Conservation (phyloP, 139 green algal species). For the Pleodorina starrii region DNA sequence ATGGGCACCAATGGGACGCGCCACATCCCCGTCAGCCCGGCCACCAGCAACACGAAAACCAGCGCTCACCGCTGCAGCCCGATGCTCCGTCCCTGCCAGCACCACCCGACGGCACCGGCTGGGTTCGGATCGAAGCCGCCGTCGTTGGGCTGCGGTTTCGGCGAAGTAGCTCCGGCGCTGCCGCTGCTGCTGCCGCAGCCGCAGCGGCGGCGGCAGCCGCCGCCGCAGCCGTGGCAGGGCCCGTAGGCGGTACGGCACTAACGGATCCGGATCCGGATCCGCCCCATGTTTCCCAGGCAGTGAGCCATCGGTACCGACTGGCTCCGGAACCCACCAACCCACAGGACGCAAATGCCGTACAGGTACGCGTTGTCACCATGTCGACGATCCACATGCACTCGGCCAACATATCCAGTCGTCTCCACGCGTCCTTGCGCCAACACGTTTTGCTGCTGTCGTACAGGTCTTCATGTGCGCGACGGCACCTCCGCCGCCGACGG, state of each 20-base stretch:
- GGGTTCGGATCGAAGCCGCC: background rate
- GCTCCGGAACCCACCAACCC: constrained; percentile 21
- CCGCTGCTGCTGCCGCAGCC: background rate
- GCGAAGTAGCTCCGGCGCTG: background rate
- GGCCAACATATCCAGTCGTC: too few species aligned
- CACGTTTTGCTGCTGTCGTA: background rate
- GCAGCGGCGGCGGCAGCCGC: background rate
- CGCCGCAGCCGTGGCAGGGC: background rate
- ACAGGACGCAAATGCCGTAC: constrained; percentile 16
- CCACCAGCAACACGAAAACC: background rate
- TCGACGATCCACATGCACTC: too few species aligned
- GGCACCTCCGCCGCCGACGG: background rate
- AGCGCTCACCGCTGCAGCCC: background rate
- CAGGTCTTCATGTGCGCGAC: background rate
- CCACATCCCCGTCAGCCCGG: background rate
- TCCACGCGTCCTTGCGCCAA: too few species aligned
- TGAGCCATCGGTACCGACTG: background rate
- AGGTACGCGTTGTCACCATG: background rate
- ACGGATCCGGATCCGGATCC: background rate
- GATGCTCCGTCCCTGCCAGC: background rate
- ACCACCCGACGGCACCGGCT: background rate
- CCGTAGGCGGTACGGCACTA: background rate
- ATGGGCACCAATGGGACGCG: background rate
- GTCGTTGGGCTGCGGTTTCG: constrained; percentile 20
- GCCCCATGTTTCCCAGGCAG: background rate